Conservation (phyloP, 441 rosid genomes). For the Populus hybrid region DNA sequence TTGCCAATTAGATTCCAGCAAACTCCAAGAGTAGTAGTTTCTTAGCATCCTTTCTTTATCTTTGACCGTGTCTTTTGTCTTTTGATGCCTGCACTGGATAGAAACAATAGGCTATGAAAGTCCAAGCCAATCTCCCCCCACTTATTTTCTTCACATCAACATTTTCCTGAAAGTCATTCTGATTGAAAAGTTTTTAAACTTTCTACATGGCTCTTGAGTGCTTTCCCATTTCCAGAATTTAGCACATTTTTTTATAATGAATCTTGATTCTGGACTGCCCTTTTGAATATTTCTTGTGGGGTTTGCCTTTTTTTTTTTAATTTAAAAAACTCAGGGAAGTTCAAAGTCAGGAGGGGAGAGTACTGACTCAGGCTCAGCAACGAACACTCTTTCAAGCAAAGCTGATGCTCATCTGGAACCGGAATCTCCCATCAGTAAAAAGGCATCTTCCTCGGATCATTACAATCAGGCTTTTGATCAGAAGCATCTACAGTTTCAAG, state of each 20-base stretch:
- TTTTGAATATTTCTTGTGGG: conserved; percentile 18
- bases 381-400: conserved; percentile 67
- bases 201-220: neutral
- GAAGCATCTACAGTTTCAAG: conserved; percentile 35
- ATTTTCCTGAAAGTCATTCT: neutral
- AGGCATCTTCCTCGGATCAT: conserved; percentile 43
- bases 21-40: conserved; percentile 71
- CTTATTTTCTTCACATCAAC: neutral
- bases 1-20: conserved; percentile 98
- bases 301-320: neutral
- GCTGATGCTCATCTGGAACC: conserved; percentile 65
- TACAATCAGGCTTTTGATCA: conserved; percentile 36
- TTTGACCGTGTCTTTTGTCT: conserved; percentile 54
- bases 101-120: conserved; percentile 9
- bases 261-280: conserved; percentile 12
- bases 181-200: neutral
- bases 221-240: conserved; percentile 9
- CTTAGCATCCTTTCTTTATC: conserved; percentile 37
- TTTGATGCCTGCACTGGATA: conserved; percentile 4
- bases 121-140: neutral
- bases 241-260: neutral
- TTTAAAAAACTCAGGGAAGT: conserved; percentile 58
- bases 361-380: conserved; percentile 86
- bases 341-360: conserved; percentile 83
- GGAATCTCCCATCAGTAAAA: conserved; percentile 81